Base-by-base conservation (phyloP, 495 filamentous ascomycete genomes). In the Pseudevernia furfuracea region DNA sequence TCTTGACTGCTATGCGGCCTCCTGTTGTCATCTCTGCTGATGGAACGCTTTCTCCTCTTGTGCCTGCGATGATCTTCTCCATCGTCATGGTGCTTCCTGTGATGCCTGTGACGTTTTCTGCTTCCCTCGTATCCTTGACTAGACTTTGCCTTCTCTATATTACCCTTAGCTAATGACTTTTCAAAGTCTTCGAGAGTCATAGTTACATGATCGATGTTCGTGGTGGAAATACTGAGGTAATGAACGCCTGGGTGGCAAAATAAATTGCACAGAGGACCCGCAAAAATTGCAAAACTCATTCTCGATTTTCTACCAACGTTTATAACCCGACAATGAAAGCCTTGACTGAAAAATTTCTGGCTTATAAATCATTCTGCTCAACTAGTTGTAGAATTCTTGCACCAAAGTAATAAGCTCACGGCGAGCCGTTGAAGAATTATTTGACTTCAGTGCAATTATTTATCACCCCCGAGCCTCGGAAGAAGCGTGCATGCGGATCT, bases 161-260 rank as follows among this genome's bases (percentile, higher is more conserved):
- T 67, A 39, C 73, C 75, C 63, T 80, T 73, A 25, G 73, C 75
- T 46, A 83, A 67, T 4, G 77, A 77, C 62, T 81, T 82, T 59
- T 82, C 81, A 63, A 83, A 82, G 60, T 82, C 80, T 69, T 83
- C 81, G 57, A 83, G 68, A 19, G 77, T 79, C 82, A 83, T 84
- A 17, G 36, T 58, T 19, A 46, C 14, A 44, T 19, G 17, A 15
- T n/a, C 5, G 4, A 19, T 41, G 52, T 32, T 21, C 23, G 30
- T 23, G 25, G 23, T 23, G 1, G 21, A 62, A 36, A 56, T 21
- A 36, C 8, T 36, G 34, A 36, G 34, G 8, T 36, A 36, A 36
- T 36, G 34, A 36, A 36, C 34, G 4, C 34, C 8, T 36, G 8
- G 34, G 8, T 4, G 34, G 8, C 8, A 4, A 36, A 36, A 1